These are phyloP conservation scores for Ogataea ramenticola DNA, from an alignment of 805 yeast genomes.

Conservation along the genomic window DNA sequence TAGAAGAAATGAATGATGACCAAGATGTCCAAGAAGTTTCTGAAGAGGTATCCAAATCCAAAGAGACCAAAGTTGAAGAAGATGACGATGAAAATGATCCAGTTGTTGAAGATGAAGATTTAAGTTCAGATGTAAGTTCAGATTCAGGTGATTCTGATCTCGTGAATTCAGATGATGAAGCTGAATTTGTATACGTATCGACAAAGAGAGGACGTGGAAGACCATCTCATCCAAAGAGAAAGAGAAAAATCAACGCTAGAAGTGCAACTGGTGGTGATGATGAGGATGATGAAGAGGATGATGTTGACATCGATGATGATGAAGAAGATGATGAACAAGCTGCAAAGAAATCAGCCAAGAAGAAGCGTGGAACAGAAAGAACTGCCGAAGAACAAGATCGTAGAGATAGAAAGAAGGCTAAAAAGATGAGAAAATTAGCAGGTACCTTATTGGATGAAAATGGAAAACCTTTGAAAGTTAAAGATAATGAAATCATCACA, in stretches of 20 bases:
- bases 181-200: conserved; percentile 7
- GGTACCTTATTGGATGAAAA: conserved; percentile 47
- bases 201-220: conserved; percentile 25
- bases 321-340: conserved; percentile 6
- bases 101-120: conserved; percentile 15
- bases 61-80: conserved; percentile 13
- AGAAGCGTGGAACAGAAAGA: conserved; percentile 3
- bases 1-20: conserved; percentile 7
- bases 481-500: conserved; percentile 70
- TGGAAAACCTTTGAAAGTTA: conserved; percentile 58
- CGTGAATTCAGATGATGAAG: conserved; percentile 18
- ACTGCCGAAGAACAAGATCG: conserved; percentile 23
- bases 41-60: conserved; percentile 16
- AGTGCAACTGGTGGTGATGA: conserved; percentile 4
- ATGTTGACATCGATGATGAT: conserved; percentile 18
- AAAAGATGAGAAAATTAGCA: conserved; percentile 24
- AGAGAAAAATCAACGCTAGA: conserved; percentile 14
- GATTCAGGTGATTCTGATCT: conserved; percentile 18
- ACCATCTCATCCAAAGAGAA: conserved; percentile 18
- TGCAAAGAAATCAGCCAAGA: conserved; percentile 4
- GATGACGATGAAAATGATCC: conserved; percentile 3
- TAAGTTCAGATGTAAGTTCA: conserved; percentile 7
- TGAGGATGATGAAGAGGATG: conserved; percentile 13
- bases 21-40: conserved; percentile 15
- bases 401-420: conserved; percentile 33